Percentiles rank a stretch among this genome's conserved stretches.
Conservation (phyloP, 305 asterid genomes). For the Fraxinus floribunda region DNA sequence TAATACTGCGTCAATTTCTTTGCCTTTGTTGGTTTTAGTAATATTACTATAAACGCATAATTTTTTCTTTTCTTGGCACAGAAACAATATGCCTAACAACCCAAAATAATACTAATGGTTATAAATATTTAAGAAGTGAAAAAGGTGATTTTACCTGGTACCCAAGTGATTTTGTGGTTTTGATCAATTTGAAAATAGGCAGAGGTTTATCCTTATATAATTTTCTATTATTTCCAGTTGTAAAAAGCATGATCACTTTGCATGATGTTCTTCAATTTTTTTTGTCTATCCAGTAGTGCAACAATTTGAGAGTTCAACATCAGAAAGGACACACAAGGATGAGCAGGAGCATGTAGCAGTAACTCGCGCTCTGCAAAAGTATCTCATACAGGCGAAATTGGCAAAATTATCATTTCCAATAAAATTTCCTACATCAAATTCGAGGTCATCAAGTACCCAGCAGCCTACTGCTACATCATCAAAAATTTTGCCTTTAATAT, state of each 20-base stretch:
- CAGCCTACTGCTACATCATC: slow-evolving; percentile 40
- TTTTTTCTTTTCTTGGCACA: not conserved
- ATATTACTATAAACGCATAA: not conserved
- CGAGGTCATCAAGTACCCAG: slow-evolving; percentile 30
- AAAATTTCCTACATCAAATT: slow-evolving; percentile 29
- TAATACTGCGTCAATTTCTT: not conserved
- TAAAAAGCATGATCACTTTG: not conserved
- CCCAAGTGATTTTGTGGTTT: not conserved
- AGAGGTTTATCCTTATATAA: not conserved
- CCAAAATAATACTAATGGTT: not conserved
- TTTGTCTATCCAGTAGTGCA: slow-evolving; percentile 28
- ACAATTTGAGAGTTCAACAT: slow-evolving; percentile 24
- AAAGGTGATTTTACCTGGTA: not conserved
- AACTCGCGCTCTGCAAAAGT: slow-evolving; percentile 36
- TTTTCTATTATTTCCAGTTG: not conserved
- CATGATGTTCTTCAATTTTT: not conserved
- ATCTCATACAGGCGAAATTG: slow-evolving; percentile 22
- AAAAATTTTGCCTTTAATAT: slow-evolving; percentile 44
- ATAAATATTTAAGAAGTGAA: not conserved
- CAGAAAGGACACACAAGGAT: slow-evolving; percentile 23
- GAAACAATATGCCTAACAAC: not conserved
- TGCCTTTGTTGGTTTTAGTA: not conserved
- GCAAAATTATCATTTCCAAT: slow-evolving; percentile 25
- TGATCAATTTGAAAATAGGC: not conserved
- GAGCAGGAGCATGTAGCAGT: slow-evolving; percentile 39